Conservation (phyloP, 306 rosid species). For the Vicia villosa region DNA sequence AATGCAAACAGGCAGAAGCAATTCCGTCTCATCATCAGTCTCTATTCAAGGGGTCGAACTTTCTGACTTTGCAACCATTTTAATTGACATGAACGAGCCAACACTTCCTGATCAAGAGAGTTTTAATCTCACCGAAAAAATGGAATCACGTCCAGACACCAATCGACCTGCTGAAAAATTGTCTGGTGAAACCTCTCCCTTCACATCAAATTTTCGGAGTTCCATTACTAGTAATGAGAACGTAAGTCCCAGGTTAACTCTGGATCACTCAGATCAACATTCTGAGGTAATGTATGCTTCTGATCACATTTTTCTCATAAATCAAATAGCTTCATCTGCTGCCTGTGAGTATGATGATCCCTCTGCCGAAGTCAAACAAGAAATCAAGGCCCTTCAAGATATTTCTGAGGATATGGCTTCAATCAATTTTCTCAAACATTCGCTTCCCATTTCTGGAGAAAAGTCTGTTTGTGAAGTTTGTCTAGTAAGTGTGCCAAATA, state of each 20-base stretch:
- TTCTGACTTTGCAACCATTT: conserved; percentile 70
- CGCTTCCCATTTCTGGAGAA: conserved; percentile 42
- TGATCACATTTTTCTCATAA: conserved; percentile 34
- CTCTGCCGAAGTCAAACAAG: conserved; percentile 44
- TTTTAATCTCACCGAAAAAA: conserved; percentile 42
- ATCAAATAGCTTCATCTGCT: conserved; percentile 24
- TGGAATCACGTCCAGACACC: conserved; percentile 42
- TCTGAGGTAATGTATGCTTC: conserved; percentile 30
- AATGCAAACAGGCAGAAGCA: conserved; percentile 63
- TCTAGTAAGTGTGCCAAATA: conserved; percentile 43
- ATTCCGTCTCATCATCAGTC: conserved; percentile 70
- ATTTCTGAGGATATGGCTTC: conserved; percentile 41
- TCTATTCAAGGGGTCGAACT: conserved; percentile 75
- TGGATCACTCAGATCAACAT: conserved; percentile 33
- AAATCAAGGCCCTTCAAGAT: conserved; percentile 41
- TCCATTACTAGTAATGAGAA: conserved; percentile 30
- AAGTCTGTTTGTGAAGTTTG: conserved; percentile 41
- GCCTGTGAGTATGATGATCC: conserved; percentile 34
- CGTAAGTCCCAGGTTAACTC: conserved; percentile 34
- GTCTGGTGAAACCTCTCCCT: conserved; percentile 26
- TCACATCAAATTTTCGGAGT: conserved; percentile 18
- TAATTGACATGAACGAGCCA: conserved; percentile 56
- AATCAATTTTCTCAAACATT: conserved; percentile 39
- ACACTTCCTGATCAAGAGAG: conserved; percentile 41
- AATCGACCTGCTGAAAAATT: conserved; percentile 44